phyloP scores from a whole-genome alignment of 768 basidiomycete genomes.

The Podaxis pistillaris region DNA sequence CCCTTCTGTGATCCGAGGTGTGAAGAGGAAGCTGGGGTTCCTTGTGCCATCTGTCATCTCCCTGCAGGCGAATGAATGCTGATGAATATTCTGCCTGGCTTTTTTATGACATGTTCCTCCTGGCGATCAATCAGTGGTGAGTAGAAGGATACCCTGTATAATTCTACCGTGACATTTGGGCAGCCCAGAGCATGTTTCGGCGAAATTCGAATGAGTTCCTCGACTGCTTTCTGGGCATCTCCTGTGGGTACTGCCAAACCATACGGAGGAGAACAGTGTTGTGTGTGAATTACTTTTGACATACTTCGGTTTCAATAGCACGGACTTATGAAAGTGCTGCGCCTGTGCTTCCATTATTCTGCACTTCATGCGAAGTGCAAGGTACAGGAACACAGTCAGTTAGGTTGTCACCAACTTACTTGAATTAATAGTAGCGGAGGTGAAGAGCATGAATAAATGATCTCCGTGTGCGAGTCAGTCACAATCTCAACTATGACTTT shows the following conservation, averaged over 20 bases:
- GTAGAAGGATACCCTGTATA: background rate
- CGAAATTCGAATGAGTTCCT: background rate
- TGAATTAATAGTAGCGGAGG: background rate
- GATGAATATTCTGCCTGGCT: no score
- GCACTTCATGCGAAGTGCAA: background rate
- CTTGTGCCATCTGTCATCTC: no score
- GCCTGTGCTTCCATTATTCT: background rate
- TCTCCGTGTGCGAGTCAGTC: no score
- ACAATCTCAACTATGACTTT: no score
- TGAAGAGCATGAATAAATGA: background rate
- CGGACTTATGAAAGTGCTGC: background rate
- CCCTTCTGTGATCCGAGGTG: no score
- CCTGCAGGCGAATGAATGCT: no score
- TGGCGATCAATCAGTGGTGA: constrained; percentile 7
- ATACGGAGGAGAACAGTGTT: background rate
- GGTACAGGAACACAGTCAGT: background rate
- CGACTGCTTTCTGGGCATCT: background rate
- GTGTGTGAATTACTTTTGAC: background rate
- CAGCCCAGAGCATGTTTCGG: background rate
- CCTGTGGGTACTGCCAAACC: background rate
- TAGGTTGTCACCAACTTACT: background rate
- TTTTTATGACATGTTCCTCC: no score
- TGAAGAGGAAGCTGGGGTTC: no score
- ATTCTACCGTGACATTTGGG: background rate
- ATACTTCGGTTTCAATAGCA: background rate